These are phyloP conservation scores for Leishmania amazonensis DNA, from an alignment of 208 protist species.

Conservation along the genomic window DNA sequence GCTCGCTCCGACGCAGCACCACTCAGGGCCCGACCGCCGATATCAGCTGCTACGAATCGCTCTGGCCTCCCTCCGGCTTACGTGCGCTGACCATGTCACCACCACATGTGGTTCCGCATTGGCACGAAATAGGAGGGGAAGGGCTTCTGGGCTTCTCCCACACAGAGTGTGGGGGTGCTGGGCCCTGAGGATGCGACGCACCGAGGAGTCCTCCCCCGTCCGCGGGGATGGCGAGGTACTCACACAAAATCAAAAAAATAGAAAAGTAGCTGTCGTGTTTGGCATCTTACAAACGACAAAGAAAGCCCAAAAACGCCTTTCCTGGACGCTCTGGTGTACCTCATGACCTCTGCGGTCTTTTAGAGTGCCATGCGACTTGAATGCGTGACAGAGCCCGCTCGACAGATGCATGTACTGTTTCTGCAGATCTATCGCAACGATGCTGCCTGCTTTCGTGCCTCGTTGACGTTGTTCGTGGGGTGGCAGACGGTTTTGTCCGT, in stretches of 20 bases:
- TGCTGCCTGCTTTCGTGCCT: not conserved
- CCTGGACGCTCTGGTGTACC: not conserved
- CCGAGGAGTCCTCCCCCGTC: not conserved
- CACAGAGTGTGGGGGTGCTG: not conserved
- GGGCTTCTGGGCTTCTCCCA: not conserved
- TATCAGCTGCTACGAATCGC: not conserved
- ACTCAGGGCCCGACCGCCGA: not conserved
- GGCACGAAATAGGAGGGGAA: not conserved
- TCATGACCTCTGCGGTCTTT: not conserved
- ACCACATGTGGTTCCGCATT: not conserved
- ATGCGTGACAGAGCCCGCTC: not conserved
- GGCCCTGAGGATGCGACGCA: not conserved
- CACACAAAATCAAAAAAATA: not conserved
- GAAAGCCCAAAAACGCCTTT: not conserved
- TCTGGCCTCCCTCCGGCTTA: not conserved
- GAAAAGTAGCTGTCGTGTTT: not conserved
- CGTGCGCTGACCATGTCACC: not conserved
- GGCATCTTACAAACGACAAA: not conserved
- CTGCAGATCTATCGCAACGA: not conserved
- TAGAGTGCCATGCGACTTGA: not conserved
- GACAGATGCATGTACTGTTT: too few relatives aligned
- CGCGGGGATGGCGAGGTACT: not conserved
- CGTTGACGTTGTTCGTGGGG: not conserved
- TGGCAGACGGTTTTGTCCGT: not conserved
- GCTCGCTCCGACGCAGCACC: not conserved